A percentile compares a stretch with the other conserved stretches of the same genome.
Conservation (phyloP, 176 grass and related monocot species). For the Pontederia paniculata region DNA sequence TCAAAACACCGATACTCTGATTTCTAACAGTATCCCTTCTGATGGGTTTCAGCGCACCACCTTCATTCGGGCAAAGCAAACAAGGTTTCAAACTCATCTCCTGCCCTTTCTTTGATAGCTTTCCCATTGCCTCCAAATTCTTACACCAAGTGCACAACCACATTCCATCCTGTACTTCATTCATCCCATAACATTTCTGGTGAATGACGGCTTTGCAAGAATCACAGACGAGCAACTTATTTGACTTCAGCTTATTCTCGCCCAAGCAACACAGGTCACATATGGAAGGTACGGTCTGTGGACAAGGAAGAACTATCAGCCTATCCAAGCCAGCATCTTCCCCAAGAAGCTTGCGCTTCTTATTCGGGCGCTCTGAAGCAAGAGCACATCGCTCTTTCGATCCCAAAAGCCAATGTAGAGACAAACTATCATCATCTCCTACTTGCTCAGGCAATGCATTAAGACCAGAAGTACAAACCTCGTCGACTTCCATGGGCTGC, state of each 20-base stretch:
- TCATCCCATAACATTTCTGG: constrained; percentile 93
- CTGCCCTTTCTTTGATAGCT: constrained; percentile 5
- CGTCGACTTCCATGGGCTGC: constrained; percentile 10
- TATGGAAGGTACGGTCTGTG: constrained; percentile 20
- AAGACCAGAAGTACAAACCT: constrained; percentile 18
- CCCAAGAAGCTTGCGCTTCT: constrained; percentile 92
- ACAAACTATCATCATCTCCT: constrained; percentile 14
- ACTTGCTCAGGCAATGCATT: constrained; percentile 3
- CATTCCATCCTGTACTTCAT: constrained; percentile 29
- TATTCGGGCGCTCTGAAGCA: constrained; percentile 88
- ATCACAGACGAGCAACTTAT: constrained; percentile 55
- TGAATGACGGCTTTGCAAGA: constrained; percentile 64
- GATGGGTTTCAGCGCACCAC: constrained; percentile 55
- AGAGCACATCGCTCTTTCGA: constrained; percentile 59
- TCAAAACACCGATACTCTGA: constrained; percentile 9
- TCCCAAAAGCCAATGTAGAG: constrained; percentile 43
- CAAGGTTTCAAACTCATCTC: constrained; percentile 29
- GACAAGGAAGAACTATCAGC: constrained; percentile 52
- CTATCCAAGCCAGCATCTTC: constrained; percentile 66
- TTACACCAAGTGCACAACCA: constrained; percentile 80
- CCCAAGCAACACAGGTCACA: constrained; percentile 72
- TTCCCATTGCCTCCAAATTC: constrained; percentile 30
- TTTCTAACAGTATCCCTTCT: constrained; percentile 20
- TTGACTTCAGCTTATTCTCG: constrained; percentile 32
- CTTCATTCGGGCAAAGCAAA: constrained; percentile 71